Percentiles rank a stretch among this genome's conserved stretches.
Evolutionary conservation across 2,329 filamentous ascomycete species (phyloP).

Genomic region (Microdochium nivale): DNA sequence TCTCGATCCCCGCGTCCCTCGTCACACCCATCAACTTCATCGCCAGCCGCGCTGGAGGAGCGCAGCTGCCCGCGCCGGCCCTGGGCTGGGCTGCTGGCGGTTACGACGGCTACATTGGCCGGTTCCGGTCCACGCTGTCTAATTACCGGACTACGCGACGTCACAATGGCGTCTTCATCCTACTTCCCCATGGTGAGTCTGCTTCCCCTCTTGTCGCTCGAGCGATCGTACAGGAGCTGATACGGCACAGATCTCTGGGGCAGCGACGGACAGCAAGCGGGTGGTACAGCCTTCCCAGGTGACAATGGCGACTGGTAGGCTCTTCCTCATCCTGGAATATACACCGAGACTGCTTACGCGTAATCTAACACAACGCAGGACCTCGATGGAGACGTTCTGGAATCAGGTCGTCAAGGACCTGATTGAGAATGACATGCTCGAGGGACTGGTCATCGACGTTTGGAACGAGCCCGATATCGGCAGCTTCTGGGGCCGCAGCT

Average conservation of each 20-base stretch:
- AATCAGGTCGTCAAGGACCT: constrained; percentile 26
- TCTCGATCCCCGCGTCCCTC: not conserved
- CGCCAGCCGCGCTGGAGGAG: not conserved
- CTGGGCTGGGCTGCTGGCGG: not conserved
- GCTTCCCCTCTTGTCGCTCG: too few relatives aligned
- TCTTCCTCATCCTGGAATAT: too few relatives aligned
- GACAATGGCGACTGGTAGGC: constrained; percentile 42
- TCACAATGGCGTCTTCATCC: constrained; percentile 32
- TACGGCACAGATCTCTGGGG: constrained; percentile 29
- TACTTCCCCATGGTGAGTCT: constrained; percentile 27
- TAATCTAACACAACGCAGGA: too few relatives aligned
- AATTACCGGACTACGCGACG: constrained; percentile 35
- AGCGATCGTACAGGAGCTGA: too few relatives aligned
- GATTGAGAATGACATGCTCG: constrained; percentile 24
- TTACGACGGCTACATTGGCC: constrained; percentile 6
- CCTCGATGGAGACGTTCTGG: constrained; percentile 31
- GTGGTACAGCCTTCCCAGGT: constrained; percentile 31
- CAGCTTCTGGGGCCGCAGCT: constrained; percentile 25
- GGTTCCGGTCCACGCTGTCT: constrained; percentile 31
- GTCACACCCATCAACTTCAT: not conserved
- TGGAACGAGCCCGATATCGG: constrained; percentile 44
- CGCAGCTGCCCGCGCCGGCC: not conserved
- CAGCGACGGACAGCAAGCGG: constrained; percentile 30
- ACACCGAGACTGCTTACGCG: too few relatives aligned
- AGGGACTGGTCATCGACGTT: constrained; percentile 34